Evolutionary conservation across 164 flowering plant genomes (phyloP).

Genomic region (Magnolia kwangsiensis): DNA sequence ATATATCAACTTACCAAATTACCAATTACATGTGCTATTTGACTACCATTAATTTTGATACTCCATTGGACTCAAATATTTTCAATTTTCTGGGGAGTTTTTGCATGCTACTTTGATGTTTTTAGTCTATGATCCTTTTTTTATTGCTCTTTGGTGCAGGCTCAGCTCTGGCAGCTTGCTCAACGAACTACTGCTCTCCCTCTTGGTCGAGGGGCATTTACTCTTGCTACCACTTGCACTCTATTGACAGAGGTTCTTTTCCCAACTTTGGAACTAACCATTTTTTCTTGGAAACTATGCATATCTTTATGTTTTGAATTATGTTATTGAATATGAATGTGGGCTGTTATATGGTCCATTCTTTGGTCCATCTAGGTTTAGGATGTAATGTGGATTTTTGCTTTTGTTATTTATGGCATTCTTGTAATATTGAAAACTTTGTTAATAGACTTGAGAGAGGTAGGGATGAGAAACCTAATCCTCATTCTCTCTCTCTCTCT

Average conservation of each 20-base stretch:
- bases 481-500: no score
- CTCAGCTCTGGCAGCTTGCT: slow-evolving; percentile 93
- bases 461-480: no score
- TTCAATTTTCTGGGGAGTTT: neutral
- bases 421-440: no score
- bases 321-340: no score
- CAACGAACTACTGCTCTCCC: slow-evolving; percentile 96
- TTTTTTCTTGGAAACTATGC: neutral
- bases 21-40: neutral
- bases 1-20: neutral
- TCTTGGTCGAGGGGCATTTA: slow-evolving; percentile 95
- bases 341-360: no score
- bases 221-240: slow-evolving; percentile 81
- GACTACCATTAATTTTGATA: neutral
- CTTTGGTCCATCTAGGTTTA: no score
- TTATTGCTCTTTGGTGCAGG: slow-evolving; percentile 32
- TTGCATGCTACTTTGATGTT: no score
- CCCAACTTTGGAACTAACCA: no score
- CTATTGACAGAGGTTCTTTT: slow-evolving; percentile 89
- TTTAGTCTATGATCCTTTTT: neutral
- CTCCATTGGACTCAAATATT: neutral
- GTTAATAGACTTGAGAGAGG: no score
- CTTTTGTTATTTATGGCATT: no score
- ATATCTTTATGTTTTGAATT: no score
- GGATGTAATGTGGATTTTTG: no score